A percentile compares a stretch with the other conserved stretches of the same genome.
Evolutionary conservation across 2,329 filamentous ascomycete species (phyloP).

Genomic region (Aspergillus novofumigatus): DNA sequence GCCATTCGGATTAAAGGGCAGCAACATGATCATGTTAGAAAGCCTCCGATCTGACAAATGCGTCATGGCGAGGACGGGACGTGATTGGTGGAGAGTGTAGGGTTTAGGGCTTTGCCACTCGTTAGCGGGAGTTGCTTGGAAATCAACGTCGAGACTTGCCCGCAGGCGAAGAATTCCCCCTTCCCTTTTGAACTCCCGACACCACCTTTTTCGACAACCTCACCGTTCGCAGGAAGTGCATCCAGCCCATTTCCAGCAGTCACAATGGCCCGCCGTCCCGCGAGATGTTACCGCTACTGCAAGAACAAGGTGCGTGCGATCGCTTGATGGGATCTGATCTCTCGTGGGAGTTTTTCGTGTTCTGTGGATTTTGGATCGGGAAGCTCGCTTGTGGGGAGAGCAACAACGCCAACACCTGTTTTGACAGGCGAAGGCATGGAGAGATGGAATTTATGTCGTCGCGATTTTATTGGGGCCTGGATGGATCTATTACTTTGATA

Average conservation of each 20-base stretch:
- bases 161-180: constrained; percentile 18
- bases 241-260: constrained; percentile 51
- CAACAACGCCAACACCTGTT: constrained; percentile 4
- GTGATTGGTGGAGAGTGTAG: constrained; percentile 31
- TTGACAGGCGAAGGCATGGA: neutral
- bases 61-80: constrained; percentile 6
- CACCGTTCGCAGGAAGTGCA: constrained; percentile 47
- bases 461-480: neutral
- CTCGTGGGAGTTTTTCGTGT: constrained; percentile 14
- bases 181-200: constrained; percentile 31
- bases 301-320: constrained; percentile 90
- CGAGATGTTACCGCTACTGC: constrained; percentile 99
- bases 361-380: constrained; percentile 22
- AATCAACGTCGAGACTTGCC: constrained; percentile 35
- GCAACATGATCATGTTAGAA: neutral
- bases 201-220: constrained; percentile 33
- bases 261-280: constrained; percentile 99
- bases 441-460: neutral
- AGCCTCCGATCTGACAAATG: constrained; percentile 21
- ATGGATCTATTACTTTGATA: constrained; percentile 8
- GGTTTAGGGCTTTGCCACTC: constrained; percentile 43
- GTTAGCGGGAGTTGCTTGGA: constrained; percentile 40
- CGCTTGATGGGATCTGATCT: constrained; percentile 13
- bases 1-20: neutral
- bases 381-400: constrained; percentile 30